Percentiles rank a stretch among this genome's conserved stretches.
phyloP scores from a whole-genome alignment of 306 rosid species.

The Malus fusca region DNA sequence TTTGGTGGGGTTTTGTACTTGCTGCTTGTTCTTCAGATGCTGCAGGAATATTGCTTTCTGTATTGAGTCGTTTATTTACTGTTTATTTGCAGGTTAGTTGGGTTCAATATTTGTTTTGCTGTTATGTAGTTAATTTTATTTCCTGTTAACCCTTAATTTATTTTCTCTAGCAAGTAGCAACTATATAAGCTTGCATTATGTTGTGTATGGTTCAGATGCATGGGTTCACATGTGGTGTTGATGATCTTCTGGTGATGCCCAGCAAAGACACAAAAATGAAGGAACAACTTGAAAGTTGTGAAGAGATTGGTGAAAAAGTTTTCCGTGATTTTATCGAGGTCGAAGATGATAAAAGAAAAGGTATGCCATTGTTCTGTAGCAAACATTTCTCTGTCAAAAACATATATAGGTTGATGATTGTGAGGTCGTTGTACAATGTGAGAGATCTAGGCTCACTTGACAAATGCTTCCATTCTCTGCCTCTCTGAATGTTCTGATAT shows the following conservation, averaged over 20 bases:
- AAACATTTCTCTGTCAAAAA: neutral
- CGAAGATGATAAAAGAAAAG: conserved; percentile 42
- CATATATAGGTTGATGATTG: neutral
- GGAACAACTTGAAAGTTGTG: conserved; percentile 62
- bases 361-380: conserved; percentile 26
- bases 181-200: too few relatives aligned
- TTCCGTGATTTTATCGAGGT: conserved; percentile 57
- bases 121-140: neutral
- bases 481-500: too few relatives aligned
- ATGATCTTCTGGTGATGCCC: conserved; percentile 65
- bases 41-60: conserved; percentile 82
- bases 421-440: neutral
- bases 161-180: neutral
- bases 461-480: too few relatives aligned
- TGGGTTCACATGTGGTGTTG: conserved; percentile 91
- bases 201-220: conserved; percentile 48
- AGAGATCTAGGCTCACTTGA: too few relatives aligned
- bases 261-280: conserved; percentile 61
- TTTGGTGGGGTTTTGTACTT: neutral
- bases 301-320: conserved; percentile 75
- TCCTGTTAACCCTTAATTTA: neutral
- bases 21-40: conserved; percentile 26
- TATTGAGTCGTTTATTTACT: conserved; percentile 78
- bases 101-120: neutral
- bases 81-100: conserved; percentile 66